phyloP scores from a whole-genome alignment of 257 asterid species.

The Scutellaria galericulata region DNA sequence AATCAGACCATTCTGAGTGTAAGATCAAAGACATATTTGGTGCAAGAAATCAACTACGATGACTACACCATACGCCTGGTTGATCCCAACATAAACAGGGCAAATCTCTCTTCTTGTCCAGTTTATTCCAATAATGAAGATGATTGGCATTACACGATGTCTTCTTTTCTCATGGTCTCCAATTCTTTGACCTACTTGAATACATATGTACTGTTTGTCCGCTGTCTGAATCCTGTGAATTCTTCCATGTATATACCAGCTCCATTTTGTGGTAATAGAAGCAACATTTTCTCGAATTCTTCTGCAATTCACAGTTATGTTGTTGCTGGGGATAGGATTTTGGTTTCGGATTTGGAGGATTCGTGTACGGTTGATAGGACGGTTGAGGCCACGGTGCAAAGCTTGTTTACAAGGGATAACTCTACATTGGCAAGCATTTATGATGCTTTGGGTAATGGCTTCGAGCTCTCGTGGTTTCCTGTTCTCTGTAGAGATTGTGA shows the following conservation, averaged over 20 bases:
- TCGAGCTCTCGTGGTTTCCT: slow-evolving; percentile 49
- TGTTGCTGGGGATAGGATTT: slow-evolving; percentile 17
- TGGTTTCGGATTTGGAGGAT: slow-evolving; percentile 49
- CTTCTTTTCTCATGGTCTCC: not conserved
- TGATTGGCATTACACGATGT: slow-evolving; percentile 39
- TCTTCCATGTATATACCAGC: slow-evolving; percentile 38
- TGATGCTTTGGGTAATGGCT: slow-evolving; percentile 48
- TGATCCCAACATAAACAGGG: slow-evolving; percentile 43
- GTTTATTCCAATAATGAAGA: slow-evolving; percentile 30
- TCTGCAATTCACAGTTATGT: slow-evolving; percentile 43
- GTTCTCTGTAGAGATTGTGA: slow-evolving; percentile 56
- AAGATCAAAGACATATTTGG: slow-evolving; percentile 36
- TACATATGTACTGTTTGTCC: slow-evolving; percentile 33
- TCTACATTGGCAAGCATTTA: slow-evolving; percentile 46
- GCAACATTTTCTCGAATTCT: slow-evolving; percentile 36
- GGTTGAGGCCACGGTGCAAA: slow-evolving; percentile 20
- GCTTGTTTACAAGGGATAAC: slow-evolving; percentile 25
- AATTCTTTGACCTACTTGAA: not conserved
- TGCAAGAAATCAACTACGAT: slow-evolving; percentile 47
- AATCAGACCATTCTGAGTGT: slow-evolving; percentile 40
- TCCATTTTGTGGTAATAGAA: slow-evolving; percentile 51
- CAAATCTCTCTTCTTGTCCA: slow-evolving; percentile 50
- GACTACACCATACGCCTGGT: slow-evolving; percentile 41
- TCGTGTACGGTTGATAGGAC: slow-evolving; percentile 44
- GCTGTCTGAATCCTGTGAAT: slow-evolving; percentile 43